Percentiles rank a stretch among this genome's conserved stretches.
phyloP scores from a whole-genome alignment of 148 eudicot genomes.

The Rhododendron simsii region DNA sequence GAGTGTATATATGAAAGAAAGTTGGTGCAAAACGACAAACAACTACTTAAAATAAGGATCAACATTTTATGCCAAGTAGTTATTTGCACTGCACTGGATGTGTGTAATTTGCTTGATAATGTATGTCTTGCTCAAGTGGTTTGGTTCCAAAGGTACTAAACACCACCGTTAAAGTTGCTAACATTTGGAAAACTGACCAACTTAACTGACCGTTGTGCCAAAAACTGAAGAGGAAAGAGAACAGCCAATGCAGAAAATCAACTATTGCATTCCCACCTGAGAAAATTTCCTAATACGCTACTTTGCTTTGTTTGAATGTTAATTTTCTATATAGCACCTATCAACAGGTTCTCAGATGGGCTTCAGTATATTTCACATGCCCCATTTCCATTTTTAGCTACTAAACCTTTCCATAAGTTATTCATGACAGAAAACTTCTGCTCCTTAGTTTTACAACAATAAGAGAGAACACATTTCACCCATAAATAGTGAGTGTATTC shows the following conservation, averaged over 20 bases:
- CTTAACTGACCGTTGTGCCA: neutral
- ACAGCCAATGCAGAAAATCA: neutral
- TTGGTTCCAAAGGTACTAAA: neutral
- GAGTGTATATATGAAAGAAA: neutral
- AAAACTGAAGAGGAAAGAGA: neutral
- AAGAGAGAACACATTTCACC: neutral
- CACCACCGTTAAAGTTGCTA: neutral
- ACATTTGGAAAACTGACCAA: neutral
- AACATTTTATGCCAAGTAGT: neutral
- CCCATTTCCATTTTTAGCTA: neutral
- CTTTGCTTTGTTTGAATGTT: neutral
- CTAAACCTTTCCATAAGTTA: neutral
- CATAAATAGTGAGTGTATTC: neutral
- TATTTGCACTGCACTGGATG: neutral
- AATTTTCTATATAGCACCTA: neutral
- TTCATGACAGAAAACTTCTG: neutral
- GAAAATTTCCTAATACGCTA: neutral
- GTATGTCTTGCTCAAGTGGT: neutral
- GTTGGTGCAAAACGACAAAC: neutral
- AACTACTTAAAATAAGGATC: neutral
- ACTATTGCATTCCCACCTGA: neutral
- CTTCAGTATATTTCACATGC: neutral
- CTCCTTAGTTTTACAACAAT: neutral
- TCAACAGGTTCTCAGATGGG: neutral
- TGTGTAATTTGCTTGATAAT: neutral